These are phyloP conservation scores for Cladophialophora exuberans DNA, from an alignment of 2,329 filamentous ascomycete species.

Conservation along the genomic window DNA sequence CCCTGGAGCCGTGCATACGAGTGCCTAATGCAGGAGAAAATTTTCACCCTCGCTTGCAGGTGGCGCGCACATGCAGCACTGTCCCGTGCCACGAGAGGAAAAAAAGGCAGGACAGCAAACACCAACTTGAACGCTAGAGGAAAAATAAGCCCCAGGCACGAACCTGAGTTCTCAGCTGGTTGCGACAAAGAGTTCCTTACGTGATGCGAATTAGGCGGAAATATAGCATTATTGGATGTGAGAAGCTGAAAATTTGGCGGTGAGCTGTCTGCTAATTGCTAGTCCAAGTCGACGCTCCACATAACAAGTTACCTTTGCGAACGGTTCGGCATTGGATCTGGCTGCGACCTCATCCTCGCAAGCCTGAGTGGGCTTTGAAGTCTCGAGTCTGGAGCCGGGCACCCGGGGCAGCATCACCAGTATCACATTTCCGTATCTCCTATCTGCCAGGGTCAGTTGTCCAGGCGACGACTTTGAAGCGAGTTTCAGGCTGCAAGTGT, in stretches of 20 bases:
- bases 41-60: neutral
- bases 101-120: too few species aligned
- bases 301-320: neutral
- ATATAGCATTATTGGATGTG: constrained; percentile 18
- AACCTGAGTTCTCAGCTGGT: constrained; percentile 7
- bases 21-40: constrained; percentile 13
- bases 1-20: neutral
- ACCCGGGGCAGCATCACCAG: too few species aligned
- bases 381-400: too few species aligned
- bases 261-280: constrained; percentile 12
- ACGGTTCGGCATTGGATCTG: constrained; percentile 1
- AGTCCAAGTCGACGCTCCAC: neutral
- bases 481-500: constrained; percentile 12
- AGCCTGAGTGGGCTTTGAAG: neutral
- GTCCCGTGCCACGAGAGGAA: constrained; percentile 1
- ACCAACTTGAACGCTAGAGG: too few species aligned
- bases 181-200: constrained; percentile 2
- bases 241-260: constrained; percentile 11
- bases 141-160: neutral
- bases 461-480: constrained; percentile 16
- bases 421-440: constrained; percentile 17
- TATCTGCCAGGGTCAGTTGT: constrained; percentile 13
- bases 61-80: constrained; percentile 1
- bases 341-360: neutral
- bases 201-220: neutral